Percentiles rank a stretch among this genome's conserved stretches.
phyloP scores from a whole-genome alignment of 352 stramenopile species.

The Phytophthora sansomeana region DNA sequence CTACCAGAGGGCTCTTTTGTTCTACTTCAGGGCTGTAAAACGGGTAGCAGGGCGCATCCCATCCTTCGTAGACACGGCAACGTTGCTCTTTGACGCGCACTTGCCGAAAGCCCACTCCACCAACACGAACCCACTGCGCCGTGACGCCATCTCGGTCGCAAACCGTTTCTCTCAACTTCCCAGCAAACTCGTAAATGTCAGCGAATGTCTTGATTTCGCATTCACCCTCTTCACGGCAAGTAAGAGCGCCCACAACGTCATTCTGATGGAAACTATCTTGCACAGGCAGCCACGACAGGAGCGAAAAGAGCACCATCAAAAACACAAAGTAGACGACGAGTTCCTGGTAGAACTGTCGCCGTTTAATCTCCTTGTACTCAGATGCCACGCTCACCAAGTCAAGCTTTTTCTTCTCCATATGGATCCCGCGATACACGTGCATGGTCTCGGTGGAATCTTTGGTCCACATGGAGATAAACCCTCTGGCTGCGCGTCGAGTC shows the following conservation, averaged over 20 bases:
- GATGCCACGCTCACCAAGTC: slow-evolving; percentile 73
- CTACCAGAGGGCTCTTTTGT: slow-evolving; percentile 56
- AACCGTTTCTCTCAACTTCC: slow-evolving; percentile 55
- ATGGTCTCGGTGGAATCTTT: slow-evolving; percentile 49
- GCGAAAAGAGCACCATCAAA: slow-evolving; percentile 77
- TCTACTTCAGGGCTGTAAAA: slow-evolving; percentile 66
- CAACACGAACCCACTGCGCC: slow-evolving; percentile 79
- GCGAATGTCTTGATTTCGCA: slow-evolving; percentile 80
- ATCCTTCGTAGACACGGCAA: slow-evolving; percentile 72
- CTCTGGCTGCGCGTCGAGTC: slow-evolving; percentile 68
- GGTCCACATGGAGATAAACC: slow-evolving; percentile 83
- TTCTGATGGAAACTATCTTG: slow-evolving; percentile 88
- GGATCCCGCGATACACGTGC: slow-evolving; percentile 84
- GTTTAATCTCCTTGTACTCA: slow-evolving; percentile 91
- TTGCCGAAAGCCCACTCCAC: slow-evolving; percentile 83
- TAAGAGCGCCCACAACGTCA: slow-evolving; percentile 79
- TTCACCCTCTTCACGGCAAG: slow-evolving; percentile 80
- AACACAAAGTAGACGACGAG: slow-evolving; percentile 88
- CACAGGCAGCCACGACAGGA: slow-evolving; percentile 81
- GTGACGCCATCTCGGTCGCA: slow-evolving; percentile 65
- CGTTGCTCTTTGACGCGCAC: slow-evolving; percentile 80
- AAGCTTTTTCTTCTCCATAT: slow-evolving; percentile 93
- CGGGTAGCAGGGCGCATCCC: slow-evolving; percentile 76
- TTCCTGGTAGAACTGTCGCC: slow-evolving; percentile 90
- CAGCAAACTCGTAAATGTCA: slow-evolving; percentile 84